Evolutionary conservation across 768 basidiomycete genomes (phyloP).

Genomic region (Suillus subluteus): DNA sequence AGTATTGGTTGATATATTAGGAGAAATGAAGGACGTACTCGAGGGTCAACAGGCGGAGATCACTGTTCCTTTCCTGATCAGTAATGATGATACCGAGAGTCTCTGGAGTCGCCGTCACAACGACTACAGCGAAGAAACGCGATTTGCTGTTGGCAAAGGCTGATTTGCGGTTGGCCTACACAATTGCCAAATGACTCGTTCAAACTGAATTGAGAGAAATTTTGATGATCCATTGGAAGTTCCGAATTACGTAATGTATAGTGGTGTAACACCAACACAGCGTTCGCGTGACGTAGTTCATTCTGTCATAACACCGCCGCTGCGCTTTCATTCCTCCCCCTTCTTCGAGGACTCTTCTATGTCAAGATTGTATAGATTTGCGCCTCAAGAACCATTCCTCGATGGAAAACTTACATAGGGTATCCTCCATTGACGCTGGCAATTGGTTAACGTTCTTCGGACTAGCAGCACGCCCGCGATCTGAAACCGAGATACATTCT

Average conservation of each 20-base stretch:
- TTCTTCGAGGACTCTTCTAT: not conserved
- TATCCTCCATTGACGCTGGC: not conserved
- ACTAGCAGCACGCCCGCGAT: not conserved
- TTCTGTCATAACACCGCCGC: slow-evolving; percentile 1
- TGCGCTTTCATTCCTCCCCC: not conserved
- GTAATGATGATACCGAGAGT: slow-evolving; percentile 58
- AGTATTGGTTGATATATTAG: slow-evolving; percentile 13
- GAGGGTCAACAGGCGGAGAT: slow-evolving; percentile 83
- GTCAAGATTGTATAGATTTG: not conserved
- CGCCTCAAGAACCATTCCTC: not conserved
- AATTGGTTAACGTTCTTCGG: not conserved
- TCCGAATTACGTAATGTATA: slow-evolving; percentile 11
- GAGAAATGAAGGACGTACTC: slow-evolving; percentile 51
- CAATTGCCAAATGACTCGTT: slow-evolving; percentile 24
- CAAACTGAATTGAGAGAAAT: slow-evolving; percentile 10
- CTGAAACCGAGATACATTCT: not conserved
- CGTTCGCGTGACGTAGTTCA: slow-evolving; percentile 5
- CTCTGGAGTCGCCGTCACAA: slow-evolving; percentile 44
- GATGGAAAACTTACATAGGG: not conserved
- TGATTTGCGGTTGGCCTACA: slow-evolving; percentile 23
- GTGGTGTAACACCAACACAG: not conserved
- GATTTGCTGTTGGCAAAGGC: slow-evolving; percentile 11
- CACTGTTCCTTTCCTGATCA: slow-evolving; percentile 76
- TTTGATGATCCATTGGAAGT: slow-evolving; percentile 18
- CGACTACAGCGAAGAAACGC: slow-evolving; percentile 26